Percentiles rank a stretch among this genome's conserved stretches.
Evolutionary conservation across 441 rosid species (phyloP).

Genomic region (Gossypium trilobum): DNA sequence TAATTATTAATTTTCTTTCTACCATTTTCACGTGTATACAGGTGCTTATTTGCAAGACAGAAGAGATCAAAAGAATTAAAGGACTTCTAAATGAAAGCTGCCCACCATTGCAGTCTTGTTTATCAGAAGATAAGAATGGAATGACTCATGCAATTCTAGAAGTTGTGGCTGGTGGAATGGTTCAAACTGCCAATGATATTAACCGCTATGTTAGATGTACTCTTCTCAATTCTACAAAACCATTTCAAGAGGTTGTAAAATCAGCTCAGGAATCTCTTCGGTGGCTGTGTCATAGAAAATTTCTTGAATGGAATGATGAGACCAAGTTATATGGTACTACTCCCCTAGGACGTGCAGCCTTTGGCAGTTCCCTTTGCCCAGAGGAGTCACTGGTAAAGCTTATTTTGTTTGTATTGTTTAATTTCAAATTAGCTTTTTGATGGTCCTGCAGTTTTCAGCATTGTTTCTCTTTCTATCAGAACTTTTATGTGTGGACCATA

Average conservation of each 20-base stretch:
- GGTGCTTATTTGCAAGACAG: conserved; percentile 85
- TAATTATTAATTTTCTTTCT: conserved; percentile 9
- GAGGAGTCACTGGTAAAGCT: conserved; percentile 88
- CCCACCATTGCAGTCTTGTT: conserved; percentile 87
- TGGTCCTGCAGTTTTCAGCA: conserved; percentile 1
- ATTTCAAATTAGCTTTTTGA: neutral
- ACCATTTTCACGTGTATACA: conserved; percentile 27
- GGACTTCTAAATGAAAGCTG: conserved; percentile 78
- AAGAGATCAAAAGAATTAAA: conserved; percentile 71
- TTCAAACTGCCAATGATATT: conserved; percentile 86
- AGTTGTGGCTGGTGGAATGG: conserved; percentile 98
- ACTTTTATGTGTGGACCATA: neutral
- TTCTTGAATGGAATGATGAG: conserved; percentile 94
- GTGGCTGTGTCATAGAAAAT: conserved; percentile 86
- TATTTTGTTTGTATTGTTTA: neutral
- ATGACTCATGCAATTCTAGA: conserved; percentile 99
- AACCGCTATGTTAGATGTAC: conserved; percentile 95
- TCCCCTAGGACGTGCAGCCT: conserved; percentile 97
- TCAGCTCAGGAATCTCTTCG: conserved; percentile 98
- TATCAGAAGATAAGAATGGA: conserved; percentile 96
- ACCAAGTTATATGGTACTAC: conserved; percentile 76
- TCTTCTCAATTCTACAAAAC: conserved; percentile 90
- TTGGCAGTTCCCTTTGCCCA: conserved; percentile 97
- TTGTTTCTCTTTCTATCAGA: conserved; percentile 12
- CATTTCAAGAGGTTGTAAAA: conserved; percentile 86